Percentiles rank a stretch among this genome's conserved stretches.
These are phyloP conservation scores for Sedum album DNA, from an alignment of 164 flowering plant genomes.

Conservation along the genomic window DNA sequence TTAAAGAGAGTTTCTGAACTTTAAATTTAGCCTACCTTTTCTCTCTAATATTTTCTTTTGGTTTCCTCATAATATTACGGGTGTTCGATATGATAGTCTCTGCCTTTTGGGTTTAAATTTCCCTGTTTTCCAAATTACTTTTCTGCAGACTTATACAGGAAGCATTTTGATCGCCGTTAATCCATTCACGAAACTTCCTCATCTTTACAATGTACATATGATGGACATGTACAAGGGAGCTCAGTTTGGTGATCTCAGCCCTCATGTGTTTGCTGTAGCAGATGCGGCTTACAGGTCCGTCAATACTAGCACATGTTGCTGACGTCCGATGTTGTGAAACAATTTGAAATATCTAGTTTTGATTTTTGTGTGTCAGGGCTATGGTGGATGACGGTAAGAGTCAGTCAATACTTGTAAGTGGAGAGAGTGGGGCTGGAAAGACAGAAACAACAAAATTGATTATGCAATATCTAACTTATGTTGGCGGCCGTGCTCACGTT, in stretches of 20 bases:
- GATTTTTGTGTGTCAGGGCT: slow-evolving; percentile 47
- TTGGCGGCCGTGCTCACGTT: slow-evolving; percentile 91
- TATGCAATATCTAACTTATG: slow-evolving; percentile 92
- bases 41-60: too few species aligned
- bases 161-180: slow-evolving; percentile 98
- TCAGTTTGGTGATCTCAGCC: slow-evolving; percentile 89
- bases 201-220: slow-evolving; percentile 87
- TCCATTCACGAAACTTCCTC: slow-evolving; percentile 96
- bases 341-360: slow-evolving; percentile 5
- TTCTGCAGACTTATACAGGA: slow-evolving; percentile 85
- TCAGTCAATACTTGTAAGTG: slow-evolving; percentile 96
- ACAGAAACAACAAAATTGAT: slow-evolving; percentile 98
- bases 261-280: slow-evolving; percentile 99
- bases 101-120: too few species aligned
- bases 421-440: slow-evolving; percentile 99
- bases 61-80: too few species aligned
- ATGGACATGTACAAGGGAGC: slow-evolving; percentile 98
- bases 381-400: slow-evolving; percentile 73
- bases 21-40: too few species aligned
- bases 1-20: too few species aligned
- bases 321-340: neutral
- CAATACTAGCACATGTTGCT: neutral
- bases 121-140: slow-evolving; percentile 7
- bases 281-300: slow-evolving; percentile 92
- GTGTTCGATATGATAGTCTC: too few species aligned